Evolutionary conservation across 177 flowering plant genomes (phyloP).

Genomic region (Telopea speciosissima): DNA sequence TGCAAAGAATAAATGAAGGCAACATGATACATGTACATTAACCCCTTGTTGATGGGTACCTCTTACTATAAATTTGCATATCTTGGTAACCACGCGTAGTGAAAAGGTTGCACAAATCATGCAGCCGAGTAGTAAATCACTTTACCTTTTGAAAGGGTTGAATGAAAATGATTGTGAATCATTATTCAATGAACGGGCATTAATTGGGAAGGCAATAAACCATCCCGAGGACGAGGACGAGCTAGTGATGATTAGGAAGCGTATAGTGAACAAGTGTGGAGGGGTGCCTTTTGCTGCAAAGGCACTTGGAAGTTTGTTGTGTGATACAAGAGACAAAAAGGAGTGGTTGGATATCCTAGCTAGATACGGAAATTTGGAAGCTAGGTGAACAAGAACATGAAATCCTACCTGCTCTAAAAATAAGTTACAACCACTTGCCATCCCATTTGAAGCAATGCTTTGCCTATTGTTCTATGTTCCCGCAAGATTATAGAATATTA

Average conservation of each 20-base stretch:
- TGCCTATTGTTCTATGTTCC: constrained; percentile 1
- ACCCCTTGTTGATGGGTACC: no score
- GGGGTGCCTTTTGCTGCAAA: constrained; percentile 15
- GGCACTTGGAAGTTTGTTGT: constrained; percentile 6
- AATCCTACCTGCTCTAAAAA: constrained; percentile 1
- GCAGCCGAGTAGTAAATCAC: neutral
- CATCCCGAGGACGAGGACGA: no score
- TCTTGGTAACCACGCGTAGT: constrained; percentile 13
- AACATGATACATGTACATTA: no score
- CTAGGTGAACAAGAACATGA: neutral
- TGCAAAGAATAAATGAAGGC: no score
- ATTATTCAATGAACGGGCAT: constrained; percentile 10
- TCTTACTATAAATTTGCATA: no score
- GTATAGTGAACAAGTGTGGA: constrained; percentile 10
- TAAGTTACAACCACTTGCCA: constrained; percentile 5
- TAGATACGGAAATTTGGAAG: constrained; percentile 7
- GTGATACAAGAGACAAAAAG: neutral
- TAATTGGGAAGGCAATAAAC: neutral
- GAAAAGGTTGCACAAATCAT: constrained; percentile 1
- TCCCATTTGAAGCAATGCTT: constrained; percentile 4
- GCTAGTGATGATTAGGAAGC: neutral
- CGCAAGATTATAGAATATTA: neutral
- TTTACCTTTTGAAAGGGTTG: no score
- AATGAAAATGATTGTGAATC: no score
- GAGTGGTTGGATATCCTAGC: constrained; percentile 9